phyloP scores from a whole-genome alignment of 2,329 filamentous ascomycete genomes.

The Pseudogymnoascus sp. region DNA sequence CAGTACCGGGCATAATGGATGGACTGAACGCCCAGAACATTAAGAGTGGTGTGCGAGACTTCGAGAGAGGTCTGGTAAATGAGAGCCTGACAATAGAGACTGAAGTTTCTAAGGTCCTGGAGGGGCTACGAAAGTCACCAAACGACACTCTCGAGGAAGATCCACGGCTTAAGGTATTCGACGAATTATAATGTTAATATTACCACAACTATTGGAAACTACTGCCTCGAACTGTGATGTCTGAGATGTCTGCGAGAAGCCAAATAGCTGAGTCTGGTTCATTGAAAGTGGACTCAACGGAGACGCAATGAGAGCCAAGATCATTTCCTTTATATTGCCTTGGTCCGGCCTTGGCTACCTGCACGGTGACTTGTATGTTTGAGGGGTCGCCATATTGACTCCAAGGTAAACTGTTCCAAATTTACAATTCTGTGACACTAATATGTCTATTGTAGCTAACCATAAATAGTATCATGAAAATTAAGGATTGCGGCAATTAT shows the following conservation, averaged over 20 bases:
- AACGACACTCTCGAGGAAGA: constrained; percentile 21
- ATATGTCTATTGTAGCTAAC: not conserved
- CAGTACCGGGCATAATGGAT: constrained; percentile 10
- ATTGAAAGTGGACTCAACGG: not conserved
- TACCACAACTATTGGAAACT: not conserved
- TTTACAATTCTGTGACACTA: not conserved
- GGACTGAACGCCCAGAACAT: constrained; percentile 18
- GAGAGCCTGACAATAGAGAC: constrained; percentile 36
- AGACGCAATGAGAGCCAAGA: not conserved
- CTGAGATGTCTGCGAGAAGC: not conserved
- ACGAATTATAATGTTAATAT: constrained; percentile 25
- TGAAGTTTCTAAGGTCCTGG: constrained; percentile 51
- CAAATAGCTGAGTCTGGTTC: not conserved
- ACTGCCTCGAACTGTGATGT: not conserved
- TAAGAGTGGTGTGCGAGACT: constrained; percentile 17
- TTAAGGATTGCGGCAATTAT: not conserved
- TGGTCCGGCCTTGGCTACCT: not conserved
- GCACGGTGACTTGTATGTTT: constrained; percentile 1
- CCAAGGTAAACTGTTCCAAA: not conserved
- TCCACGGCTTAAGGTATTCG: constrained; percentile 26
- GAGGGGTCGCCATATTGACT: not conserved
- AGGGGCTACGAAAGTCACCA: constrained; percentile 35
- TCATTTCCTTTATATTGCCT: not conserved
- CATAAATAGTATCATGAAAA: not conserved
- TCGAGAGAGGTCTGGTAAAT: constrained; percentile 13